Percentiles rank a stretch among this genome's conserved stretches.
phyloP scores from a whole-genome alignment of 2,329 filamentous ascomycete genomes.

The Curvularia sp. region DNA sequence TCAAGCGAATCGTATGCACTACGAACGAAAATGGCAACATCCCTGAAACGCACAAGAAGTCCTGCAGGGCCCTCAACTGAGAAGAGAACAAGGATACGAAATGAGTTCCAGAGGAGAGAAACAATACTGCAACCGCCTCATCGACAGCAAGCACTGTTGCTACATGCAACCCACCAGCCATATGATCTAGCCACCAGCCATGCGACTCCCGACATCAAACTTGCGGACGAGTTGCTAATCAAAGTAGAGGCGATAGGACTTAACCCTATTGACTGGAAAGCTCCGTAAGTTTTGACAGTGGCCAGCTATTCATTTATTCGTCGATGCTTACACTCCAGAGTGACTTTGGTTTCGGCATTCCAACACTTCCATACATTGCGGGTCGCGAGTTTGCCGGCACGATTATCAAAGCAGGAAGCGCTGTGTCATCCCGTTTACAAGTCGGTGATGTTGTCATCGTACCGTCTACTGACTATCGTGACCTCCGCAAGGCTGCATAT shows the following conservation, averaged over 20 bases:
- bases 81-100: constrained; percentile 14
- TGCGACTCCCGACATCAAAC: constrained; percentile 55
- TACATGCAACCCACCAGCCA: constrained; percentile 59
- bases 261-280: constrained; percentile 80
- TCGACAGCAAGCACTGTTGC: constrained; percentile 57
- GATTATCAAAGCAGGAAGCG: constrained; percentile 59
- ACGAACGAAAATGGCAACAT: constrained; percentile 14
- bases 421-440: constrained; percentile 57
- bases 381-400: constrained; percentile 73
- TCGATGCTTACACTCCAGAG: constrained; percentile 47
- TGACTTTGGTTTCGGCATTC: constrained; percentile 74
- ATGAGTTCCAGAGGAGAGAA: constrained; percentile 21
- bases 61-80: not conserved
- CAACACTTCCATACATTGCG: constrained; percentile 70
- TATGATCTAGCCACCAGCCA: constrained; percentile 58
- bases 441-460: constrained; percentile 56
- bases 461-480: constrained; percentile 78
- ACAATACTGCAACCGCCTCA: constrained; percentile 17
- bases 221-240: constrained; percentile 66
- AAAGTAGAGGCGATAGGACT: constrained; percentile 69
- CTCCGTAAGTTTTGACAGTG: constrained; percentile 62
- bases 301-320: not conserved
- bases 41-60: constrained; percentile 28
- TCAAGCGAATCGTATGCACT: not conserved
- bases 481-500: constrained; percentile 73